phyloP scores from a whole-genome alignment of 768 basidiomycete species.

The Collybia sordida region DNA sequence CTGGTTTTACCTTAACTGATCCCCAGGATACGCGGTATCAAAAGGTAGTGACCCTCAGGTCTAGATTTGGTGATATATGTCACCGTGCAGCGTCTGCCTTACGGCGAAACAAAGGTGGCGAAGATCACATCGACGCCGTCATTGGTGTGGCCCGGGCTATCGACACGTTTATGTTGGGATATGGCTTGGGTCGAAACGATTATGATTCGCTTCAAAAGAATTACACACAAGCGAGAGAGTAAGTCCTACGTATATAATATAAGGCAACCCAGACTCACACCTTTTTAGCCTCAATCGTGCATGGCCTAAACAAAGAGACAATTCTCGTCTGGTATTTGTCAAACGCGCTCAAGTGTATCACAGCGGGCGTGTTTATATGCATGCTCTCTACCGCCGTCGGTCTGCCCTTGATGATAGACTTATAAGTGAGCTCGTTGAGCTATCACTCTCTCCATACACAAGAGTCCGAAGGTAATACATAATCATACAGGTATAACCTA shows the following conservation, averaged over 20 bases:
- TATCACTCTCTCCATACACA: slow-evolving; percentile 80
- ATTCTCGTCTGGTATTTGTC: slow-evolving; percentile 70
- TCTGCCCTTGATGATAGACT: slow-evolving; percentile 73
- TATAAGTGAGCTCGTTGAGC: slow-evolving; percentile 64
- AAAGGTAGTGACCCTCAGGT: slow-evolving; percentile 53
- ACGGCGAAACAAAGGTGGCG: slow-evolving; percentile 59
- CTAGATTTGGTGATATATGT: slow-evolving; percentile 65
- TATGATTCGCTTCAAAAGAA: slow-evolving; percentile 69
- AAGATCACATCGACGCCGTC: slow-evolving; percentile 88
- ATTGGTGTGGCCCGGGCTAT: slow-evolving; percentile 70
- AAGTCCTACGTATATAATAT: slow-evolving; percentile 18
- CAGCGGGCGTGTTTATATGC: slow-evolving; percentile 73
- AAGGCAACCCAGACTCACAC: background rate
- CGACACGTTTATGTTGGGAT: slow-evolving; percentile 73
- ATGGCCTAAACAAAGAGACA: slow-evolving; percentile 72
- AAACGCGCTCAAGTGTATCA: slow-evolving; percentile 82
- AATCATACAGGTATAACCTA: background rate
- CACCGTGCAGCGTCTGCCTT: slow-evolving; percentile 67
- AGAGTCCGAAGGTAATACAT: slow-evolving; percentile 64
- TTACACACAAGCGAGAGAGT: slow-evolving; percentile 64
- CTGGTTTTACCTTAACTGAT: slow-evolving; percentile 75
- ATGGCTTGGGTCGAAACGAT: slow-evolving; percentile 58
- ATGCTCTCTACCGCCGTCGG: slow-evolving; percentile 71
- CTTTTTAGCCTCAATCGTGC: slow-evolving; percentile 56
- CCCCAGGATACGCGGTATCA: slow-evolving; percentile 75